Percentiles rank a stretch among this genome's conserved stretches.
Conservation (phyloP, 2,329 filamentous ascomycete genomes). For the Fusarium devonianum region DNA sequence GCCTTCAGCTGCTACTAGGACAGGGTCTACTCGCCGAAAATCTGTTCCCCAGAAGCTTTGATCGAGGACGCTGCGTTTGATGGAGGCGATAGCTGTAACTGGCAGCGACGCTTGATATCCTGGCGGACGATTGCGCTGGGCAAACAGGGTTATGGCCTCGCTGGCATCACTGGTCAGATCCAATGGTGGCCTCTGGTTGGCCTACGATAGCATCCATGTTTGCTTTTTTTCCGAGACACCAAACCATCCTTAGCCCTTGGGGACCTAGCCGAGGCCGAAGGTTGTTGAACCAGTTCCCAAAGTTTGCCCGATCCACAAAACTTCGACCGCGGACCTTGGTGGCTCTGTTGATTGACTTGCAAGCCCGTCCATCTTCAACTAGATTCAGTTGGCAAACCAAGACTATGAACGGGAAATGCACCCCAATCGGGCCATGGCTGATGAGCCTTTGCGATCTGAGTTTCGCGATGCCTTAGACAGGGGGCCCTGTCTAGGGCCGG, state of each 20-base stretch:
- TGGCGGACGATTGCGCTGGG: constrained; percentile 23
- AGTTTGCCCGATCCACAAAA: constrained; percentile 7
- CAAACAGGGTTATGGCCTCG: constrained; percentile 37
- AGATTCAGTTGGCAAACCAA: constrained; percentile 16
- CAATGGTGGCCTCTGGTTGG: constrained; percentile 28
- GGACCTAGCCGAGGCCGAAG: constrained; percentile 26
- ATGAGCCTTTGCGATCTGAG: constrained; percentile 30
- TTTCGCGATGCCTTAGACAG: constrained; percentile 22
- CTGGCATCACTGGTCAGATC: constrained; percentile 18
- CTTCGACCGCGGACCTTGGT: constrained; percentile 2
- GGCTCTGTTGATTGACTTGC: background rate
- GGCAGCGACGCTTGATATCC: constrained; percentile 17
- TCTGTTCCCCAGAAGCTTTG: constrained; percentile 6
- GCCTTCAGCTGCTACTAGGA: constrained; percentile 25
- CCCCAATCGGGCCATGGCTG: constrained; percentile 19
- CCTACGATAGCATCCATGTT: constrained; percentile 26
- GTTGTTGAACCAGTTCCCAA: constrained; percentile 8
- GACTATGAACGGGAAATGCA: constrained; percentile 10
- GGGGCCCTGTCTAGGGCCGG: constrained; percentile 33
- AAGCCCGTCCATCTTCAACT: constrained; percentile 5
- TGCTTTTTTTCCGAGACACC: constrained; percentile 39
- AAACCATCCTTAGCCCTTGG: constrained; percentile 24
- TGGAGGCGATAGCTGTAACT: constrained; percentile 8
- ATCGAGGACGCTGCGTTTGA: background rate
- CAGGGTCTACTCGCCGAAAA: constrained; percentile 11